Evolutionary conservation across 2,329 filamentous ascomycete species (phyloP), one percentile per base, ranked within the genome.

Genomic region (Phyllosticta paracitricarpa): DNA sequence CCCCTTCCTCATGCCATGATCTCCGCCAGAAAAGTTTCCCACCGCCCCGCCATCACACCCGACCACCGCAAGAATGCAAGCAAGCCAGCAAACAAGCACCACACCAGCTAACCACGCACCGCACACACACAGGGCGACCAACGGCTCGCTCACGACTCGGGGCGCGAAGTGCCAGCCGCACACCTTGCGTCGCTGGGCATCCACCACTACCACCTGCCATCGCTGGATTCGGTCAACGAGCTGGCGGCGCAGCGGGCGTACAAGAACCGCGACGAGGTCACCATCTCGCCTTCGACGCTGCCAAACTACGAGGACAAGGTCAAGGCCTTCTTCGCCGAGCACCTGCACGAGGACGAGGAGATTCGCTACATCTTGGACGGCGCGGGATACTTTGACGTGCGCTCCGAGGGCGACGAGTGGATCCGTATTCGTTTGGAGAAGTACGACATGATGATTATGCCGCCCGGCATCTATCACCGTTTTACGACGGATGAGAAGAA

Each of bases 341-440:
- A 99, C 74, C 75, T 99, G 69, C 94, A 99, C 73, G 94, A 99
- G 78, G 94, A 99, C 68, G 94, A 99, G 78, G 94, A 99, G 81
- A 99, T 99, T 66, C 82, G 94, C 56, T 99, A 97, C 71, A 92
- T 99, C 66, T 81, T 91, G 33, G 92, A 88, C 64, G 94, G 94
- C 0, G 83, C 84, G 61, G 94, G 94, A 0, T 99, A 89, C 75
- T 99, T 99, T 72, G 94, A 99, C 75, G 92, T 99, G 2, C 81
- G 94, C 56, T 87, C 85, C 70, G 80, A 88, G 73, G 84, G 83
- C 22, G 93, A 97, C 70, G 85, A 89, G 66, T 99, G 94, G 94
- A 84, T 99, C 62, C 81, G 94, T 63, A 91, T 99, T 64, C 78
- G 81, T 69, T 78, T 99, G 62, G 89, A 89, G 74, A 94, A 94